These are phyloP conservation scores for Leccinellum rugosiceps DNA, from an alignment of 768 basidiomycete genomes.

Conservation along the genomic window DNA sequence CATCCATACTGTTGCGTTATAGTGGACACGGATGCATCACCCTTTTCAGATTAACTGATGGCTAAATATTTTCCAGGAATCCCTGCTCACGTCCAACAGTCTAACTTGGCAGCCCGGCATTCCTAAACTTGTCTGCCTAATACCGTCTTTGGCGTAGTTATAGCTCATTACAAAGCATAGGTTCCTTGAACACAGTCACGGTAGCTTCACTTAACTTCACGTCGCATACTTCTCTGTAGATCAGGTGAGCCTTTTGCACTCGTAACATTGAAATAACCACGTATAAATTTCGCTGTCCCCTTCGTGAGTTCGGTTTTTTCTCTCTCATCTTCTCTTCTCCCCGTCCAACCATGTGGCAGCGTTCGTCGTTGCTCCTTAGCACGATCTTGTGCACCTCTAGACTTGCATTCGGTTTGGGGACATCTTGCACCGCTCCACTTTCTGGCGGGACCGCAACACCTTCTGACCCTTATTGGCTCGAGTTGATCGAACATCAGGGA, in stretches of 20 bases:
- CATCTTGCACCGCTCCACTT: conserved; percentile 46
- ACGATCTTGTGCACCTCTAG: conserved; percentile 5
- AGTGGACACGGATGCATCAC: neutral
- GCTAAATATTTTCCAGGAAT: neutral
- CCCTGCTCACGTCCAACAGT: neutral
- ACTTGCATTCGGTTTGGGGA: conserved; percentile 35
- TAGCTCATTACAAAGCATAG: neutral
- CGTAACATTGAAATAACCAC: neutral
- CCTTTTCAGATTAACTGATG: neutral
- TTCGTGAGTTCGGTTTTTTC: conserved; percentile 22
- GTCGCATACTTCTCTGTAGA: neutral
- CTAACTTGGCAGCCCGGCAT: neutral
- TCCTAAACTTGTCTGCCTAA: neutral
- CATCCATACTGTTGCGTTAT: neutral
- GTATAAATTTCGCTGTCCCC: conserved; percentile 15
- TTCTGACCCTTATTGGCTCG: conserved; percentile 58
- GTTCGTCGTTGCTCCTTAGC: conserved; percentile 7
- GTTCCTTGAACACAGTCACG: neutral
- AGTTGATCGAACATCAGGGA: conserved; percentile 69
- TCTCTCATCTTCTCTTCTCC: neutral
- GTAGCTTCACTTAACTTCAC: neutral
- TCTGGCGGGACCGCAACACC: conserved; percentile 45
- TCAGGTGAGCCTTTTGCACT: neutral
- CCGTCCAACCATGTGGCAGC: conserved; percentile 7
- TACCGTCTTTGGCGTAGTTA: neutral